Evolutionary conservation across 192 early-diverging fungal genomes (phyloP).

Genomic region (Podila horticola): DNA sequence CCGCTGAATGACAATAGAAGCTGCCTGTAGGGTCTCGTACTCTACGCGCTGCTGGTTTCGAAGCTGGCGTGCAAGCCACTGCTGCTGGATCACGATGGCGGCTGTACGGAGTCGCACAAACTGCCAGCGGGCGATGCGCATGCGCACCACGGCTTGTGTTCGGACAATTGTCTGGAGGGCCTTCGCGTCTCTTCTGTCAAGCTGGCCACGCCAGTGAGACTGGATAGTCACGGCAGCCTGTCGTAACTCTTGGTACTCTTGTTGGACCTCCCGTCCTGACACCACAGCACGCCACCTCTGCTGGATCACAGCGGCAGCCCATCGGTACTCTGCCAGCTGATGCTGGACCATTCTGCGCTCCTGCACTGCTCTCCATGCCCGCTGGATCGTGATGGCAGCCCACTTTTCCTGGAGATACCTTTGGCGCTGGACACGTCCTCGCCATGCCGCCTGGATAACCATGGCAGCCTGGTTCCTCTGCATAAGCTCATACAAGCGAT

Average conservation of each 20-base stretch:
- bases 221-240: conserved; percentile 24
- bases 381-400: conserved; percentile 32
- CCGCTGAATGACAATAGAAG: conserved; percentile 28
- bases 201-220: conserved; percentile 26
- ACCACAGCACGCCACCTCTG: conserved; percentile 37
- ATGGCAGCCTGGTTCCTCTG: conserved; percentile 29
- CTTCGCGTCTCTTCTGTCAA: conserved; percentile 14
- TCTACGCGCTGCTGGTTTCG: conserved; percentile 14
- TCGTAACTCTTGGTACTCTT: conserved; percentile 17
- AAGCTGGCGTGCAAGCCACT: conserved; percentile 31
- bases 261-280: conserved; percentile 2
- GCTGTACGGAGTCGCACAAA: conserved; percentile 22
- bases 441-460: conserved; percentile 39
- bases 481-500: conserved; percentile 25
- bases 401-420: conserved; percentile 2
- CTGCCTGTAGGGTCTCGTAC: conserved; percentile 9
- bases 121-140: conserved; percentile 17
- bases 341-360: conserved; percentile 15
- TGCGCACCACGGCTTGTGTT: conserved; percentile 30
- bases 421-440: conserved; percentile 21
- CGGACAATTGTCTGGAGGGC: conserved; percentile 26
- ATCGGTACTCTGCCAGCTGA: conserved; percentile 18
- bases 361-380: conserved; percentile 37
- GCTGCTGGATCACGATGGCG: conserved; percentile 26
- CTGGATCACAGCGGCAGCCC: conserved; percentile 33